A percentile compares a stretch with the other conserved stretches of the same genome.
Conservation (phyloP, 2,329 filamentous ascomycete species). For the Cladosporium sp. region DNA sequence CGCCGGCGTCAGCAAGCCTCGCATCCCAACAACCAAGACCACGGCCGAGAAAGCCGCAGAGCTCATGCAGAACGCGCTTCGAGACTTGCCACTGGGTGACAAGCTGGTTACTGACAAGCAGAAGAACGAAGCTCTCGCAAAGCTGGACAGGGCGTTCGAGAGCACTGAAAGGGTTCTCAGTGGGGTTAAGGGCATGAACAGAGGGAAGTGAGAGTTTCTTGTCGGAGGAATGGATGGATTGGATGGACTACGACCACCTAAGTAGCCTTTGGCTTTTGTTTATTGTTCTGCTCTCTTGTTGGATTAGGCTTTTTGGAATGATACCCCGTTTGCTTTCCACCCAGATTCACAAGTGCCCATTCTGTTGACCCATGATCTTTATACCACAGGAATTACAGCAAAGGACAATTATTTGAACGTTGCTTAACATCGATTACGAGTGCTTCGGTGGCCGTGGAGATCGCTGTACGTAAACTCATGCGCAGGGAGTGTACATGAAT, state of each 20-base stretch:
- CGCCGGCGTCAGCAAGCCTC: conserved; percentile 15
- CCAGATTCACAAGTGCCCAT: not conserved
- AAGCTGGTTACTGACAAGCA: conserved; percentile 43
- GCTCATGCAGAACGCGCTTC: conserved; percentile 51
- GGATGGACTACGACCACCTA: not conserved
- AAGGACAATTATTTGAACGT: too few relatives aligned
- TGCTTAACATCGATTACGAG: too few relatives aligned
- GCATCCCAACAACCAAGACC: conserved; percentile 31
- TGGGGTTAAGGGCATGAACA: conserved; percentile 13
- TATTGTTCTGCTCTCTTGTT: not conserved
- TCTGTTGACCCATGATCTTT: not conserved
- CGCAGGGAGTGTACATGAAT: too few relatives aligned
- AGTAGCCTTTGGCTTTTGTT: not conserved
- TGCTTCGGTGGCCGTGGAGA: too few relatives aligned
- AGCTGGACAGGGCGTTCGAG: conserved; percentile 45
- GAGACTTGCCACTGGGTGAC: conserved; percentile 46
- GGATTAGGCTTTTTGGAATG: conserved; percentile 8
- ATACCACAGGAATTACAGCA: too few relatives aligned
- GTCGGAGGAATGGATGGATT: not conserved
- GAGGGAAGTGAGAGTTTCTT: conserved; percentile 13
- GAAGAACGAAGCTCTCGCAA: conserved; percentile 48
- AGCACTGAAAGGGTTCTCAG: conserved; percentile 32
- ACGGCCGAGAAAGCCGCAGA: conserved; percentile 48
- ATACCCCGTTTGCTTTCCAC: conserved; percentile 15
- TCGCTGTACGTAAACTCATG: too few relatives aligned